Conservation (phyloP, 129 eudicot species). For the sunflower (Helianthus annuus) region DNA sequence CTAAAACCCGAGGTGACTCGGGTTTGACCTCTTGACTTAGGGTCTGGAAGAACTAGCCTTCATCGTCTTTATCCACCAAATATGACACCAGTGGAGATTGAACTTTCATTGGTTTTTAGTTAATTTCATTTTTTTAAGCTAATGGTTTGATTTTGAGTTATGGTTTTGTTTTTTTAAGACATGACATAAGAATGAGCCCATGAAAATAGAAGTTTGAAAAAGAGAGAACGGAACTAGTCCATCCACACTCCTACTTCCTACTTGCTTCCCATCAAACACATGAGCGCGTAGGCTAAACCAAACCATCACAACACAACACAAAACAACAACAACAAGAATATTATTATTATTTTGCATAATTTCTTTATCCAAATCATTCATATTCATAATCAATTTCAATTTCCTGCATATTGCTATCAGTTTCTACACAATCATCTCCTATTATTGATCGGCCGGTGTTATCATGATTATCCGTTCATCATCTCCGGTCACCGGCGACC, state of each 20-base stretch:
- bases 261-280: conserved; percentile 20
- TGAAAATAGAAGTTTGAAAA: conserved; percentile 16
- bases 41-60: too few relatives aligned
- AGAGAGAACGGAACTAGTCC: conserved; percentile 11
- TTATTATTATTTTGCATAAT: not conserved
- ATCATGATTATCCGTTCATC: conserved; percentile 6
- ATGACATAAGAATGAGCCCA: not conserved
- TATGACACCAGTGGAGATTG: too few relatives aligned
- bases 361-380: not conserved
- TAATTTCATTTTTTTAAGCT: too few relatives aligned
- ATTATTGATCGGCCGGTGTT: not conserved
- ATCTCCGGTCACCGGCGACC: conserved; percentile 16
- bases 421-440: conserved; percentile 7
- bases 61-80: too few relatives aligned
- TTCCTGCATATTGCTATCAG: conserved; percentile 20
- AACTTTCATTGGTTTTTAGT: too few relatives aligned
- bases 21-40: too few relatives aligned
- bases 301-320: not conserved
- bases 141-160: too few relatives aligned
- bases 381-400: conserved; percentile 4
- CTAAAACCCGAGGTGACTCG: too few relatives aligned
- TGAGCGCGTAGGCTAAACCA: not conserved
- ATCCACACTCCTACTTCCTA: conserved; percentile 29
- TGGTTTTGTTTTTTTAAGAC: too few relatives aligned
- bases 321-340: not conserved